These are phyloP conservation scores for Nitzschia inconspicua DNA, from an alignment of 108 stramenopile genomes.

Conservation along the genomic window DNA sequence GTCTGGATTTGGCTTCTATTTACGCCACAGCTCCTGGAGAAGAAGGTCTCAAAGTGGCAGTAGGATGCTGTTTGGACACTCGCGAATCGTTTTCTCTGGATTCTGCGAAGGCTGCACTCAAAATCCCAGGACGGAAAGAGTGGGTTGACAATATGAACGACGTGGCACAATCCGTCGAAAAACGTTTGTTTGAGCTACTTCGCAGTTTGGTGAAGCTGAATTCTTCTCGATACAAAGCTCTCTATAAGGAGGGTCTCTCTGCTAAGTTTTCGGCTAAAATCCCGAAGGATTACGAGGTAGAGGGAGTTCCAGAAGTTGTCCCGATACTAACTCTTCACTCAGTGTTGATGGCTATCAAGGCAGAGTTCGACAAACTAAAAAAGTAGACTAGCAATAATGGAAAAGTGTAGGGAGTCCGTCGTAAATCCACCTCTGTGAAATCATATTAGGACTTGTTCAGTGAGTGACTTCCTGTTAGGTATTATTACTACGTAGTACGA, in stretches of 20 bases:
- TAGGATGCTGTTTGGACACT: constrained; percentile 71
- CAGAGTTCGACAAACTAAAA: no score
- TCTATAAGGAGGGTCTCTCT: constrained; percentile 55
- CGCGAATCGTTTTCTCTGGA: constrained; percentile 50
- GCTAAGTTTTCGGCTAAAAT: constrained; percentile 43
- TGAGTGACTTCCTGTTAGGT: no score
- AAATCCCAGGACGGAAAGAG: constrained; percentile 11
- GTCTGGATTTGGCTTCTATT: constrained; percentile 70
- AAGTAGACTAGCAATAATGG: no score
- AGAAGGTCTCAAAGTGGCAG: constrained; percentile 64
- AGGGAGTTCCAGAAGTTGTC: neutral
- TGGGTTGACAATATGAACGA: constrained; percentile 73
- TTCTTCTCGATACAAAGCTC: constrained; percentile 56
- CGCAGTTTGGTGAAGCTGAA: constrained; percentile 64
- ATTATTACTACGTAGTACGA: no score
- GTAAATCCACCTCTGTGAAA: no score
- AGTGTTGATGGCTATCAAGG: neutral
- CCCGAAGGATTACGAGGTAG: neutral
- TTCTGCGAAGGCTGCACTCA: neutral
- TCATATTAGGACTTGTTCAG: no score
- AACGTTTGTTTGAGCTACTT: constrained; percentile 66
- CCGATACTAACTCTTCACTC: neutral
- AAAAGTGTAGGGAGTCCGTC: no score
- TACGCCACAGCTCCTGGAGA: constrained; percentile 70
- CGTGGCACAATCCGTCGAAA: constrained; percentile 55